These are phyloP conservation scores for Fusarium nisikadoi DNA, from an alignment of 2,329 filamentous ascomycete species.

Conservation along the genomic window DNA sequence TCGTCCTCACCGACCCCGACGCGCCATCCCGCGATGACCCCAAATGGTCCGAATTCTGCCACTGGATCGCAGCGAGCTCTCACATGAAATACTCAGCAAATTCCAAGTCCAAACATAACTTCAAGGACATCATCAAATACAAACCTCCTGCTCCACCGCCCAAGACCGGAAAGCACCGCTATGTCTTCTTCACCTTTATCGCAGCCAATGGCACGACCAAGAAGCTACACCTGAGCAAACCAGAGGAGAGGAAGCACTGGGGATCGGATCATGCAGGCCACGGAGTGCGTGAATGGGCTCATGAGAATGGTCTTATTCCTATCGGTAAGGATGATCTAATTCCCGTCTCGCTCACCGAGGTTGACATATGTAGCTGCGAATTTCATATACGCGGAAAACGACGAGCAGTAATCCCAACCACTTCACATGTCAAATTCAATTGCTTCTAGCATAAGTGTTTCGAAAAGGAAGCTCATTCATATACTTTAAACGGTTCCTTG, in stretches of 20 bases:
- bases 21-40: conserved; percentile 35
- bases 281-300: conserved; percentile 37
- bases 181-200: conserved; percentile 35
- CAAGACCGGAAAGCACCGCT: conserved; percentile 37
- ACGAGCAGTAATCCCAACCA: conserved; percentile 7
- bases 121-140: conserved; percentile 31
- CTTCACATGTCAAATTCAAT: background rate
- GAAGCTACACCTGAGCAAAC: conserved; percentile 24
- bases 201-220: conserved; percentile 33
- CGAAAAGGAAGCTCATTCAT: conserved; percentile 9
- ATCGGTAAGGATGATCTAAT: conserved; percentile 19
- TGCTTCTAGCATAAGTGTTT: background rate
- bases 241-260: conserved; percentile 33
- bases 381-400: conserved; percentile 38
- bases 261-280: conserved; percentile 21
- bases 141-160: conserved; percentile 33
- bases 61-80: conserved; percentile 30
- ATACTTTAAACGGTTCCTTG: background rate
- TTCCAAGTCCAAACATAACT: background rate
- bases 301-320: conserved; percentile 33
- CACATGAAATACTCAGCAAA: background rate
- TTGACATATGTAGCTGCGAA: conserved; percentile 33
- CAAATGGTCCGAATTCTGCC: conserved; percentile 40
- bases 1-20: conserved; percentile 37
- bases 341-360: background rate